phyloP scores from a whole-genome alignment of 257 asterid genomes.

The Solanum paucissectum region DNA sequence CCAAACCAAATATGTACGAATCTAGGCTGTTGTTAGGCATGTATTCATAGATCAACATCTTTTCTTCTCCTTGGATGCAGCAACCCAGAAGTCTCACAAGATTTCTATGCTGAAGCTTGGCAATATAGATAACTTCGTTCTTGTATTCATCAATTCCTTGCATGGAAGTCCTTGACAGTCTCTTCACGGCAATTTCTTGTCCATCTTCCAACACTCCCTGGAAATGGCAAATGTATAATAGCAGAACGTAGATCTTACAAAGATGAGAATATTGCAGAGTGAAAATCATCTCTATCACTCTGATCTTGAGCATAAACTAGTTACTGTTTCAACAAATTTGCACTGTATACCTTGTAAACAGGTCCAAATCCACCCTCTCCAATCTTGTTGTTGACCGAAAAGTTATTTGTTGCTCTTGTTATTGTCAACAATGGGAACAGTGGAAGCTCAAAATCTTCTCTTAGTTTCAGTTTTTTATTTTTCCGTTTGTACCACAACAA shows the following conservation, averaged over 20 bases:
- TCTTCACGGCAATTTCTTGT: conserved; percentile 26
- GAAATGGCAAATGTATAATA: neutral
- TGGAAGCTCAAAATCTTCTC: conserved; percentile 10
- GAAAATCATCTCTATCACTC: neutral
- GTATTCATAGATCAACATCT: neutral
- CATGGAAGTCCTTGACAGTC: conserved; percentile 16
- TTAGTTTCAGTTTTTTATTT: neutral
- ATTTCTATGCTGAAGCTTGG: conserved; percentile 17
- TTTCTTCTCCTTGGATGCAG: conserved; percentile 2
- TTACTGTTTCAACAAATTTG: neutral
- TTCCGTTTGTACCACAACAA: neutral
- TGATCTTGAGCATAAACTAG: neutral
- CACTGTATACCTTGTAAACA: conserved; percentile 19
- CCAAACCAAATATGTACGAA: neutral
- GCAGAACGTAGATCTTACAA: neutral
- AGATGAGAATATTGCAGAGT: neutral
- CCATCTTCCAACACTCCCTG: conserved; percentile 13
- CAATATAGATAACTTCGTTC: conserved; percentile 22
- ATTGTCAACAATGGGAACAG: conserved; percentile 8
- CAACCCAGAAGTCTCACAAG: conserved; percentile 2
- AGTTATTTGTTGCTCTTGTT: conserved; percentile 13
- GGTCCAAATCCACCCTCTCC: conserved; percentile 28
- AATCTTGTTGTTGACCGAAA: neutral
- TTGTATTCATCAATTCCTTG: conserved; percentile 28
- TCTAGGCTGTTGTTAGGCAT: neutral